Evolutionary conservation across 2,329 filamentous ascomycete genomes (phyloP).

Genomic region (Penicillium sp.): DNA sequence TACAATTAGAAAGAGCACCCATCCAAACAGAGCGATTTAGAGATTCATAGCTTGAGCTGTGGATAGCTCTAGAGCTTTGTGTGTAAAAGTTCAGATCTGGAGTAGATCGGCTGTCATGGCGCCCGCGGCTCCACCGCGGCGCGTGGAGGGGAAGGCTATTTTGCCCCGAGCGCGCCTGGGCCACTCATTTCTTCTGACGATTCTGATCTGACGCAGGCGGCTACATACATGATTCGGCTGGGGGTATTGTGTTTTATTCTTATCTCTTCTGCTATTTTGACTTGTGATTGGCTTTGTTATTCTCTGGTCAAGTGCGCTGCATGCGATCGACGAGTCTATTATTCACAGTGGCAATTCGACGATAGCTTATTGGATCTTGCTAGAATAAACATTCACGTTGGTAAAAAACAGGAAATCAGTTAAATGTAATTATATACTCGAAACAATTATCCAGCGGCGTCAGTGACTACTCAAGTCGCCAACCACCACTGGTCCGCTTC

Average conservation of each 20-base stretch:
- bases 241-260: conserved; percentile 18
- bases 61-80: background rate
- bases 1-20: background rate
- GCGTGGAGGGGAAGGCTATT: conserved; percentile 22
- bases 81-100: background rate
- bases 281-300: background rate
- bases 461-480: conserved; percentile 27
- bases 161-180: conserved; percentile 18
- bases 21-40: background rate
- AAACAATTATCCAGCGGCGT: background rate
- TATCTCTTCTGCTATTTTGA: conserved; percentile 1
- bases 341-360: background rate
- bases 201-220: conserved; percentile 21
- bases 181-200: conserved; percentile 24
- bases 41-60: background rate
- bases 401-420: background rate
- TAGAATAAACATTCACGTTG: background rate
- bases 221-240: conserved; percentile 4
- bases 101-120: background rate
- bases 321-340: background rate
- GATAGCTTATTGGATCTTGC: background rate
- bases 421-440: background rate
- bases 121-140: conserved; percentile 25
- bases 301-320: background rate
- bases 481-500: conserved; percentile 42